Evolutionary conservation across 148 eudicot species (phyloP).

Genomic region (Rhododendron vialii): DNA sequence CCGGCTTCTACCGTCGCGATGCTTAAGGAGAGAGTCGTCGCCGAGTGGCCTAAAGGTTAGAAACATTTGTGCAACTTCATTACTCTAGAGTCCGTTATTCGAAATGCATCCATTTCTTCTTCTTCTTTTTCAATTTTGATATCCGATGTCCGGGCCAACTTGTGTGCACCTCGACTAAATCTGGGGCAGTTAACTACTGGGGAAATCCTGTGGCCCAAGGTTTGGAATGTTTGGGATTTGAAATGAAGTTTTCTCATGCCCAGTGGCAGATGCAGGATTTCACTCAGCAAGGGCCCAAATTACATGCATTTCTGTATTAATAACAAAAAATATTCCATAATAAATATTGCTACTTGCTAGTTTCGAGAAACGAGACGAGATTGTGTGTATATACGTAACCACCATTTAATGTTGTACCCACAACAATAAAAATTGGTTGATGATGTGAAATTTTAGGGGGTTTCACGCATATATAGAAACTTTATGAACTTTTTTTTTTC

Average conservation of each 20-base stretch:
- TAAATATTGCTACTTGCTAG: background rate
- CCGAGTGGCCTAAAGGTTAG: conserved; percentile 87
- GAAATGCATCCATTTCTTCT: background rate
- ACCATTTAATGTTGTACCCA: background rate
- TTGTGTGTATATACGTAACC: background rate
- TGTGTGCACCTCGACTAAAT: background rate
- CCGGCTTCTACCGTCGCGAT: conserved; percentile 55
- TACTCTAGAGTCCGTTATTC: background rate
- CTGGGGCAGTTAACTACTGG: too few relatives aligned
- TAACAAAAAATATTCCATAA: too few relatives aligned
- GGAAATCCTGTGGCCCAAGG: too few relatives aligned
- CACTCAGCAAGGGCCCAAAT: too few relatives aligned
- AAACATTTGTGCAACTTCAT: background rate
- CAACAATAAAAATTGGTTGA: background rate
- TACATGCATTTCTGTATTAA: too few relatives aligned
- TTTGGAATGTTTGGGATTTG: too few relatives aligned
- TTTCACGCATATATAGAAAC: too few relatives aligned
- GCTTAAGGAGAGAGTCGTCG: conserved; percentile 66
- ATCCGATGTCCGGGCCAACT: too few relatives aligned
- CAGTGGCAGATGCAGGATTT: too few relatives aligned
- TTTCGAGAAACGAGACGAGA: background rate
- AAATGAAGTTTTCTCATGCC: too few relatives aligned
- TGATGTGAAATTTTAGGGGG: background rate
- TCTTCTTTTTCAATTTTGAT: background rate
- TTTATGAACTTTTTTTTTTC: too few relatives aligned